Evolutionary conservation across 371 early-diverging fungal genomes (phyloP).

Genomic region (Rhizopus delemar): DNA sequence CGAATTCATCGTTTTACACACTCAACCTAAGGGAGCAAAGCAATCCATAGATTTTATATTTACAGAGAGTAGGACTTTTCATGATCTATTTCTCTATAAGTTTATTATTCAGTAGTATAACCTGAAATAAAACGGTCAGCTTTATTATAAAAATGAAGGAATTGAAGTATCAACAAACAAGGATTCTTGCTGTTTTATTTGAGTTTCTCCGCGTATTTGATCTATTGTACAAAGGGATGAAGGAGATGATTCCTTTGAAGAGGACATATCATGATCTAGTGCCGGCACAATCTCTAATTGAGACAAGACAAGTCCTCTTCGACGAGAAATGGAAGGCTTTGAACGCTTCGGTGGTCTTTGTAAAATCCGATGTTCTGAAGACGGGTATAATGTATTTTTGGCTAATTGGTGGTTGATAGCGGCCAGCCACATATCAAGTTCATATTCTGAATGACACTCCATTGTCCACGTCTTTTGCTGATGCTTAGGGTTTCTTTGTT

Average conservation of each 20-base stretch:
- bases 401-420: constrained; percentile 19
- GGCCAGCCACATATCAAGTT: constrained; percentile 29
- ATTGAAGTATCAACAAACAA: too few species aligned
- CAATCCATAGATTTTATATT: too few species aligned
- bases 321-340: constrained; percentile 16
- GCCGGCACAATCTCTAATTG: constrained; percentile 14
- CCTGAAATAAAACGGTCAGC: too few species aligned
- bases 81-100: too few species aligned
- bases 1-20: too few species aligned
- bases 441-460: constrained; percentile 28
- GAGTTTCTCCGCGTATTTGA: neutral
- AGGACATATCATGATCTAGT: constrained; percentile 23
- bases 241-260: constrained; percentile 1
- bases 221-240: constrained; percentile 2
- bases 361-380: neutral
- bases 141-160: too few species aligned
- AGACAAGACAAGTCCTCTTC: constrained; percentile 28
- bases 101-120: too few species aligned
- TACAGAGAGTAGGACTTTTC: too few species aligned
- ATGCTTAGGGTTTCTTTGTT: constrained; percentile 1
- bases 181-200: neutral
- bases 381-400: neutral
- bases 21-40: too few species aligned
- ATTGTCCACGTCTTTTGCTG: constrained; percentile 26
- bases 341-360: constrained; percentile 4